These are phyloP conservation scores for Bertia moriformis DNA, from an alignment of 2,329 filamentous ascomycete genomes.

Conservation along the genomic window DNA sequence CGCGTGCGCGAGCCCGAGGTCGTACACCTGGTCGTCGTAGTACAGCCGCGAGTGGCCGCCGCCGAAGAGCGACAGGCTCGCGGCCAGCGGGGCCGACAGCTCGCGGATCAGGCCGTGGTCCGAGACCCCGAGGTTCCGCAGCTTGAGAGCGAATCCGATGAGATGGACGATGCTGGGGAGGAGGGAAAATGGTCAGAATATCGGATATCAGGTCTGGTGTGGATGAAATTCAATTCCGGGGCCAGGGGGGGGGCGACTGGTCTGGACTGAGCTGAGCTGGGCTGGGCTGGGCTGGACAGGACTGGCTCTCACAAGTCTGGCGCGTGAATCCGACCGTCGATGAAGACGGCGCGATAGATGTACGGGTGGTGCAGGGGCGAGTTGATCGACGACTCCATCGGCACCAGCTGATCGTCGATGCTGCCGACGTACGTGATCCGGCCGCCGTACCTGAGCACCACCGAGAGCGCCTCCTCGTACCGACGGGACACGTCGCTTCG, in stretches of 20 bases:
- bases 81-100: slow-evolving; percentile 73
- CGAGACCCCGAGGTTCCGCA: slow-evolving; percentile 81
- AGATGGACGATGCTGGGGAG: slow-evolving; percentile 59
- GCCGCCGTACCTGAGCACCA: slow-evolving; percentile 63
- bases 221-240: not conserved
- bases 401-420: slow-evolving; percentile 92
- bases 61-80: slow-evolving; percentile 77
- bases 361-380: slow-evolving; percentile 77
- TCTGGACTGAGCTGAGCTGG: no score
- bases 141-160: slow-evolving; percentile 80
- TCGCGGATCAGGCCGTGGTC: slow-evolving; percentile 91
- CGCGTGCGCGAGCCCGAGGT: slow-evolving; percentile 59
- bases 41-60: slow-evolving; percentile 91
- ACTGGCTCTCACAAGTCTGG: slow-evolving; percentile 62
- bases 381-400: slow-evolving; percentile 84
- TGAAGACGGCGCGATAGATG: slow-evolving; percentile 88
- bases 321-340: slow-evolving; percentile 81
- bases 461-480: slow-evolving; percentile 63
- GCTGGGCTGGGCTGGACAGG: slow-evolving; percentile 1
- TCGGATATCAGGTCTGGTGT: not conserved
- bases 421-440: slow-evolving; percentile 80
- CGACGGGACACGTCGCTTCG: slow-evolving; percentile 69
- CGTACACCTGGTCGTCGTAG: slow-evolving; percentile 75
- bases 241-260: no score
- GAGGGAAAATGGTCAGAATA: not conserved